phyloP scores from a whole-genome alignment of 208 protist genomes.

The Herpetomonas muscarum region DNA sequence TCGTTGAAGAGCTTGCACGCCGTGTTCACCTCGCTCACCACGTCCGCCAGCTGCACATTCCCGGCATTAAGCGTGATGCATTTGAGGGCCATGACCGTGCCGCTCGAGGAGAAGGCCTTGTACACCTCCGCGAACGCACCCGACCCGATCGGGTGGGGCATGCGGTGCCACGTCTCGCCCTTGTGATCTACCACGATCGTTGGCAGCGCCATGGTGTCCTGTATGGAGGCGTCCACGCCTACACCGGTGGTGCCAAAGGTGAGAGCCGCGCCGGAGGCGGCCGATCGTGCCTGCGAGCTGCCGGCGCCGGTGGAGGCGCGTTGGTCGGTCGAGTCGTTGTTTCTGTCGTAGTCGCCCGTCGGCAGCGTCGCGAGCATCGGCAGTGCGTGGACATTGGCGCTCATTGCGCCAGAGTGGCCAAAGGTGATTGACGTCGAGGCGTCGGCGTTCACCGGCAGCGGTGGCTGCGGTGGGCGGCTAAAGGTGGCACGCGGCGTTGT shows the following conservation, averaged over 20 bases:
- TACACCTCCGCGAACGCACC: slow-evolving; percentile 44
- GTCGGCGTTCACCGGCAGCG: too few relatives aligned
- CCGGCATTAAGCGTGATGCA: slow-evolving; percentile 25
- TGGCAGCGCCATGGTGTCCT: slow-evolving; percentile 8
- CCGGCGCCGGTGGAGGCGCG: too few relatives aligned
- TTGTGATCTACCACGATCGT: slow-evolving; percentile 21
- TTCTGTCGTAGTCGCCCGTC: too few relatives aligned
- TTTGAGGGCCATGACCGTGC: slow-evolving; percentile 39
- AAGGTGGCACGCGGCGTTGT: too few relatives aligned
- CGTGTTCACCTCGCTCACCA: slow-evolving; percentile 46
- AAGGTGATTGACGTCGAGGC: too few relatives aligned
- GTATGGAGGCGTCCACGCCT: background rate
- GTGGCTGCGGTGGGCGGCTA: too few relatives aligned
- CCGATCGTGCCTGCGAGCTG: too few relatives aligned
- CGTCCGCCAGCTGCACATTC: slow-evolving; percentile 22
- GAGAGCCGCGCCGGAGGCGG: too few relatives aligned
- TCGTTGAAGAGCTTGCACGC: slow-evolving; percentile 39
- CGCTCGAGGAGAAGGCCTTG: slow-evolving; percentile 25
- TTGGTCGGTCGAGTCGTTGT: too few relatives aligned
- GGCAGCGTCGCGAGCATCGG: too few relatives aligned
- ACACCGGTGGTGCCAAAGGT: background rate
- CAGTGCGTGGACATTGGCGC: too few relatives aligned
- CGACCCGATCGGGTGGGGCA: slow-evolving; percentile 21
- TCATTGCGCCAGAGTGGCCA: too few relatives aligned
- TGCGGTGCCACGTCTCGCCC: slow-evolving; percentile 24